Evolutionary conservation across 495 filamentous ascomycete genomes (phyloP), one percentile per base, ranked within the genome.

Genomic region (Xylaria venustula): DNA sequence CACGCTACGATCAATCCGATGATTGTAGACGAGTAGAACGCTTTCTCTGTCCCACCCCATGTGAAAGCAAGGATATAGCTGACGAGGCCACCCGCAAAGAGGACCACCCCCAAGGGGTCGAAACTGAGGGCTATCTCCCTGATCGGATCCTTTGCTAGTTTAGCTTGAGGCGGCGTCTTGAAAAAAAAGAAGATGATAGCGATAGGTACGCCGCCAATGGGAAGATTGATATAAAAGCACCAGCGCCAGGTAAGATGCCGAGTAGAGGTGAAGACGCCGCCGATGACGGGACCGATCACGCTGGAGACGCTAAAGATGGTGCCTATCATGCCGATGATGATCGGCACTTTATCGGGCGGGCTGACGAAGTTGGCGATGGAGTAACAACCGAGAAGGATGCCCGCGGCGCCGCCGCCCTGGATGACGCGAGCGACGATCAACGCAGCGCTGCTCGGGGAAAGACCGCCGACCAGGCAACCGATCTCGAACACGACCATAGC

Each of bases 11-110:
- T 79, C 0, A 90, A 73, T 2, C 76, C 85, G 54, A 90, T 85
- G 62, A 89, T 82, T 17, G 81, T 81, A 12, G 71, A 79, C 56
- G 77, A 78, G 30, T 63, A 67, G 88, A 88, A 91, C 0, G 69
- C 60, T 49, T 90, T 87, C 42, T 73, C 80, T 2, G 76, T 76
- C 0, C 88, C 89, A 34, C 88, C 89, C 89, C 89, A 92, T 66
- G 91, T 87, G 11, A 91, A 71, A 0, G 88, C 90, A 0, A 92
- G 76, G 28, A 92, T 64, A 6, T 89, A 71, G 62, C 83, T 85
- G 49, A 90, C 72, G 9, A 91, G 79, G 8, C 75, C 77, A 3
- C 87, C 85, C 3, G 91, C 62, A 64, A 92, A 85, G 53, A 86
- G 63, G 1, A 77, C 0, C 0, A 81, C 83, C 2, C 90, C 89